Evolutionary conservation across 768 basidiomycete species (phyloP), one percentile per base, ranked within the genome.

Genomic region (Boletus rufocinnamomeus): DNA sequence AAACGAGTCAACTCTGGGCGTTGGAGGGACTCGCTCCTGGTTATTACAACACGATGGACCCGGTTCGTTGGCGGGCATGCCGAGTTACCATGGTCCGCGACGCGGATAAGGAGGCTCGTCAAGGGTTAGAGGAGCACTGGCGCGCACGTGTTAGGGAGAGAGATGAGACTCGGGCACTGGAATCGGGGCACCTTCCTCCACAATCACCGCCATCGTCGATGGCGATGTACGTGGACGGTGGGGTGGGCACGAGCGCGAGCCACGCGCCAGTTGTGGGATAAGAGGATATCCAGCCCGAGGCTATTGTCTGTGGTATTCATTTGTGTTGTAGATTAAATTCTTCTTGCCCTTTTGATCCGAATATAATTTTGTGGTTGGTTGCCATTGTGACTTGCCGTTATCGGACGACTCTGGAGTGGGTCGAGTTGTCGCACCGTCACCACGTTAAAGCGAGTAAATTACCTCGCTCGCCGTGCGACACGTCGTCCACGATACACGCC

Each of bases 11-110:
- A 66, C 70, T 91, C 8, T 89, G 86, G 81, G 81, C 89, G 21
- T 73, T 92, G 64, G 88, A 91, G 63, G 89, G 89, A 3, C 72
- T 92, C 30, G 75, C 80, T 0, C 81, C 86, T 3, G 90, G 90
- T 0, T 82, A 80, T 61, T 78, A 81, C 64, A 89, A 89, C 64
- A 78, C 84, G 32, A 85, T 89, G 69, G 89, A 91, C 60, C 87
- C 89, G n/a, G 73, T 76, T 40, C 72, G 71, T 27, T 86, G 84
- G 77, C 84, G 83, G 69, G 64, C 74, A 16, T 74, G 70, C 34
- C 77, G 90, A 14, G 58, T 75, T 51, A 66, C 62, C 52, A 90
- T 89, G 87, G 63, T 91, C 38, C 77, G 79, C 59, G 87, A 87
- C 53, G 87, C 86, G 25, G 84, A 85, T 56, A 70, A 61, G 50